A percentile compares a stretch with the other conserved stretches of the same genome.
Evolutionary conservation across 2,329 filamentous ascomycete genomes (phyloP).

Genomic region (Chalaropsis ovoidea): DNA sequence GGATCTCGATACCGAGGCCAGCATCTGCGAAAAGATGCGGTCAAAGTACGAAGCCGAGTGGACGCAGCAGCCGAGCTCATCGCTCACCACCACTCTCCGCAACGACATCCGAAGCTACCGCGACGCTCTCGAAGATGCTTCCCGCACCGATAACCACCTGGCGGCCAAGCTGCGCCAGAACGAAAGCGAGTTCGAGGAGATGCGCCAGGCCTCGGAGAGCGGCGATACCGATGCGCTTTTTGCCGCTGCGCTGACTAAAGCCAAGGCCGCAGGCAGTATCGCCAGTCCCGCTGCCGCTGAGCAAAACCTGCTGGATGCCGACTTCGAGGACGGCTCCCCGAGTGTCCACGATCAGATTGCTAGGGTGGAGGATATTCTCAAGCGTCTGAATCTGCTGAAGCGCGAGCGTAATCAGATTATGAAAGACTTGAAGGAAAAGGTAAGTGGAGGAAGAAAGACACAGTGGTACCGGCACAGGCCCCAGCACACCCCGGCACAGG

Average conservation of each 20-base stretch:
- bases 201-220: constrained; percentile 77
- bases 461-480: too few relatives aligned
- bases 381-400: constrained; percentile 86
- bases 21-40: constrained; percentile 97
- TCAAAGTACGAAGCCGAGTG: constrained; percentile 93
- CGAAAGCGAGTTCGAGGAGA: constrained; percentile 84
- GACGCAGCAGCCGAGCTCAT: constrained; percentile 91
- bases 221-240: constrained; percentile 84
- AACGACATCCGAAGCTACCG: constrained; percentile 81
- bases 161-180: constrained; percentile 76
- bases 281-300: constrained; percentile 54
- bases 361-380: constrained; percentile 78
- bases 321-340: constrained; percentile 69
- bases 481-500: too few relatives aligned
- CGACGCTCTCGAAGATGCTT: constrained; percentile 80
- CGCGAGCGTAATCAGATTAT: constrained; percentile 81
- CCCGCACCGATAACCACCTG: constrained; percentile 73
- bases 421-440: constrained; percentile 97
- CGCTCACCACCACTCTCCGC: constrained; percentile 76
- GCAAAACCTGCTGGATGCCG: constrained; percentile 77
- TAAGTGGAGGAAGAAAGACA: constrained; percentile 34
- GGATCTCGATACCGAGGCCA: constrained; percentile 92
- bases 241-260: constrained; percentile 73
- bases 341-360: constrained; percentile 85
- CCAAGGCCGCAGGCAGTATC: constrained; percentile 54